phyloP scores from a whole-genome alignment of 495 filamentous ascomycete species.

The Hypoxylon crocopeplum region DNA sequence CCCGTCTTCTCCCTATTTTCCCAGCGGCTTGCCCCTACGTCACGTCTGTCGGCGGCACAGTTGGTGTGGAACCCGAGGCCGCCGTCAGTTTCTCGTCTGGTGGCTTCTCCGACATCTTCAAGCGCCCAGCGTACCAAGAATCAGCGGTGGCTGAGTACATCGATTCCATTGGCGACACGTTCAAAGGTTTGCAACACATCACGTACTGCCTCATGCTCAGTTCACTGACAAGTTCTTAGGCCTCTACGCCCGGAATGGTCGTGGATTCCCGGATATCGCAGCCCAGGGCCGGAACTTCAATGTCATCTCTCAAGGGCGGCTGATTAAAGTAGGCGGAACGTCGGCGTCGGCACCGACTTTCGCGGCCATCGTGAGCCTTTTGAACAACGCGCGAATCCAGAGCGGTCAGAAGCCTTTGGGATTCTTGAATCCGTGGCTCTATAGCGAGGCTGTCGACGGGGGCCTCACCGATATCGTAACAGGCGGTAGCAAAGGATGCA shows the following conservation, averaged over 20 bases:
- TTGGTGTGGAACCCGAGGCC: slow-evolving; percentile 61
- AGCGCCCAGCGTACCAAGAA: slow-evolving; percentile 64
- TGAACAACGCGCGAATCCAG: slow-evolving; percentile 64
- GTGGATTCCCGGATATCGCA: slow-evolving; percentile 71
- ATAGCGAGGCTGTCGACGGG: slow-evolving; percentile 48
- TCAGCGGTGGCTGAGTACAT: slow-evolving; percentile 61
- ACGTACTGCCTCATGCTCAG: no score
- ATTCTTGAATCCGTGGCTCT: slow-evolving; percentile 72
- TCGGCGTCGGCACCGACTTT: slow-evolving; percentile 48
- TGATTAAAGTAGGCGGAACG: slow-evolving; percentile 53
- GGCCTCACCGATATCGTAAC: slow-evolving; percentile 65
- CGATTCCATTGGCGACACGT: slow-evolving; percentile 33
- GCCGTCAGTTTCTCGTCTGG: slow-evolving; percentile 65
- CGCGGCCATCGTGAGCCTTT: slow-evolving; percentile 56
- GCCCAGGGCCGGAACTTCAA: slow-evolving; percentile 63
- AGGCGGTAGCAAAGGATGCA: slow-evolving; percentile 63
- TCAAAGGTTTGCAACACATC: slow-evolving; percentile 43
- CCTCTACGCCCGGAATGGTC: slow-evolving; percentile 63
- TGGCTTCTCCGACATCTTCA: slow-evolving; percentile 70
- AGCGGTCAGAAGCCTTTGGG: slow-evolving; percentile 58
- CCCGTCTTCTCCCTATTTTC: slow-evolving; percentile 67
- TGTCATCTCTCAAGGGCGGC: slow-evolving; percentile 52
- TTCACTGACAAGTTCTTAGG: slow-evolving; percentile 40
- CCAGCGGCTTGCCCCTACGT: slow-evolving; percentile 75
- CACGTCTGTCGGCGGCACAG: slow-evolving; percentile 74